Evolutionary conservation across 768 basidiomycete genomes (phyloP), one percentile per base, ranked within the genome.

Genomic region (Hortiboletus flavorubellus): DNA sequence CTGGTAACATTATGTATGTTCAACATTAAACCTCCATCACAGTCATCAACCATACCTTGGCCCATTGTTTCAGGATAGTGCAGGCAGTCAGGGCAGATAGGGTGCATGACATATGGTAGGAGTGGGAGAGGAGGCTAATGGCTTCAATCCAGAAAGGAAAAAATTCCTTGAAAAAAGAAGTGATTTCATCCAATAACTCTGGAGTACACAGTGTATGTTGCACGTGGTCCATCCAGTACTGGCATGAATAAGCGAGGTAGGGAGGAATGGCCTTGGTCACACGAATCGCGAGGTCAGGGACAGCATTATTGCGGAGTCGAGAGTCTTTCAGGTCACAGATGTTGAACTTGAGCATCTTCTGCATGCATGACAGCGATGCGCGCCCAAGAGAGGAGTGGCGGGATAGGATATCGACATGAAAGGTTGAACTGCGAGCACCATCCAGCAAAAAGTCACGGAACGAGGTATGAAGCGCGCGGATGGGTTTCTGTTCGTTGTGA

Each of bases 131-230:
- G 11, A 67, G 56, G 21, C 66, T 59, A n/a, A 77, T 59, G 7
- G 67, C 69, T 47, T 77, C 77, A 10, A 77, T 50, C 76, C 76
- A 77, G 49, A 66, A 74, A 6, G 77, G 61, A 5, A 76, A 59
- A 14, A 59, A 58, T 1, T 51, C 31, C 40, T 66, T 46, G 23
- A 67, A 53, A 49, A 75, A 68, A 4, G 49, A 37, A 6, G 53
- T 59, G 10, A 68, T 29, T 3, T 61, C 48, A 6, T 51, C 52
- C 18, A 59, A 54, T 4, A 70, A 47, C 10, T 57, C 56, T 1
- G 51, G 26, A 26, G 61, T 62, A 43, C 55, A 61, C 12, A 52
- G 43, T 23, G 23, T 37, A 33, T 21, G 44, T 3, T 48, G 59
- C 2, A 66, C 11, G 42, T 77, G 77, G 40, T 59, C 60, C 30